Conservation (phyloP, 345 rosid genomes). For the Pelargonium nanum region DNA sequence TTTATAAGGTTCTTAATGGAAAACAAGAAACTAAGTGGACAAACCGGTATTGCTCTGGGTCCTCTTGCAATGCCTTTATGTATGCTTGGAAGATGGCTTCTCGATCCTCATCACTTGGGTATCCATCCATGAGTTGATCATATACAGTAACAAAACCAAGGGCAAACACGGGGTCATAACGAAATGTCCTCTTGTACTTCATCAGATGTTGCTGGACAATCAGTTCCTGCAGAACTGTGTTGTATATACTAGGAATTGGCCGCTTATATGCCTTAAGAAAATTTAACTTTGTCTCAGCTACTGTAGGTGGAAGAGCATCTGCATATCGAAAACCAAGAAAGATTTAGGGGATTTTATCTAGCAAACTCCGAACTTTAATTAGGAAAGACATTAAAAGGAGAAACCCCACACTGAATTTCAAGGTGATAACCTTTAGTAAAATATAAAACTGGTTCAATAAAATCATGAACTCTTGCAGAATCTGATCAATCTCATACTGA, state of each 20-base stretch:
- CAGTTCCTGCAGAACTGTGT: slow-evolving; percentile 75
- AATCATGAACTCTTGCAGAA: background rate
- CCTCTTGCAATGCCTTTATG: slow-evolving; percentile 68
- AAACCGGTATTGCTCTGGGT: slow-evolving; percentile 85
- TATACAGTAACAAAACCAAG: slow-evolving; percentile 94
- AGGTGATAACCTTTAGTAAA: background rate
- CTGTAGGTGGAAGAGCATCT: slow-evolving; percentile 83
- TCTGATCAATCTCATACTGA: background rate
- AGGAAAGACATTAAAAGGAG: background rate
- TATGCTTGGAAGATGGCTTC: slow-evolving; percentile 83
- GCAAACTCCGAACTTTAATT: background rate
- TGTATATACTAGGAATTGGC: slow-evolving; percentile 92
- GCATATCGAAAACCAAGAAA: slow-evolving; percentile 15
- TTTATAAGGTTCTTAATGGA: background rate
- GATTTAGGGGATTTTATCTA: background rate
- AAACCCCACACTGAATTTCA: background rate
- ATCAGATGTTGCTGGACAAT: slow-evolving; percentile 93
- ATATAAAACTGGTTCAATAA: background rate
- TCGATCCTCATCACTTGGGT: slow-evolving; percentile 82
- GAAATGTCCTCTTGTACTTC: slow-evolving; percentile 74
- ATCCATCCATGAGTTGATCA: slow-evolving; percentile 98
- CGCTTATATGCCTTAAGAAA: slow-evolving; percentile 73
- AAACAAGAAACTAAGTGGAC: slow-evolving; percentile 4
- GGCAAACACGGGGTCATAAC: slow-evolving; percentile 81
- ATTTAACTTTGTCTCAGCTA: slow-evolving; percentile 69